A percentile compares a stretch with the other conserved stretches of the same genome.
These are phyloP conservation scores for Exophiala sp. DNA, from an alignment of 2,329 filamentous ascomycete species.

Conservation along the genomic window DNA sequence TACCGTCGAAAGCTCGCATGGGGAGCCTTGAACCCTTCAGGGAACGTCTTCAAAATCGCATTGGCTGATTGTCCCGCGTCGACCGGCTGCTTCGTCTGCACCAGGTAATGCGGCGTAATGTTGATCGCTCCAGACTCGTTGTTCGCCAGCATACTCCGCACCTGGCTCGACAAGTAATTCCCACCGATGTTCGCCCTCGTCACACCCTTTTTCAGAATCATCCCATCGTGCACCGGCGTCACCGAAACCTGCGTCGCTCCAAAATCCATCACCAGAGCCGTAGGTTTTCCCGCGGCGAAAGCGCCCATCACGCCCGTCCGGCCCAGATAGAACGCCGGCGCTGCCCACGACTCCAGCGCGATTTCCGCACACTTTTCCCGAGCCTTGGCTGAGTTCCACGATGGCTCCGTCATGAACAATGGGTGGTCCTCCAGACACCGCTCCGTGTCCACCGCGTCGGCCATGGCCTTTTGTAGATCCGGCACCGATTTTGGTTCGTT, in stretches of 20 bases:
- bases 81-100: slow-evolving; percentile 82
- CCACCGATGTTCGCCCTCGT: slow-evolving; percentile 82
- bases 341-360: slow-evolving; percentile 95
- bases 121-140: slow-evolving; percentile 66
- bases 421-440: slow-evolving; percentile 86
- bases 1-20: slow-evolving; percentile 71
- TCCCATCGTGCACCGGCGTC: slow-evolving; percentile 87
- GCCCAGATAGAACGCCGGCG: slow-evolving; percentile 89
- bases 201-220: slow-evolving; percentile 86
- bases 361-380: slow-evolving; percentile 94
- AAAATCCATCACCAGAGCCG: slow-evolving; percentile 86
- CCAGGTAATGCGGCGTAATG: slow-evolving; percentile 79
- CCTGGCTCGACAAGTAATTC: slow-evolving; percentile 84
- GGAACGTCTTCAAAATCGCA: slow-evolving; percentile 68
- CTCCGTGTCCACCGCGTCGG: slow-evolving; percentile 61
- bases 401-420: slow-evolving; percentile 86
- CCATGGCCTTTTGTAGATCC: slow-evolving; percentile 58
- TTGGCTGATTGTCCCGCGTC: slow-evolving; percentile 79
- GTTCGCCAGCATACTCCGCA: slow-evolving; percentile 72
- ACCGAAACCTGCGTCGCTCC: slow-evolving; percentile 86
- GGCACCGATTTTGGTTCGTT: slow-evolving; percentile 58
- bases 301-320: slow-evolving; percentile 84
- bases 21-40: slow-evolving; percentile 54
- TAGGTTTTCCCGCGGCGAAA: slow-evolving; percentile 89
- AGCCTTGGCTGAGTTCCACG: slow-evolving; percentile 84